Evolutionary conservation across 1,284 basidiomycete genomes (phyloP).

Genomic region (Pseudomicrostroma phylloplanum): DNA sequence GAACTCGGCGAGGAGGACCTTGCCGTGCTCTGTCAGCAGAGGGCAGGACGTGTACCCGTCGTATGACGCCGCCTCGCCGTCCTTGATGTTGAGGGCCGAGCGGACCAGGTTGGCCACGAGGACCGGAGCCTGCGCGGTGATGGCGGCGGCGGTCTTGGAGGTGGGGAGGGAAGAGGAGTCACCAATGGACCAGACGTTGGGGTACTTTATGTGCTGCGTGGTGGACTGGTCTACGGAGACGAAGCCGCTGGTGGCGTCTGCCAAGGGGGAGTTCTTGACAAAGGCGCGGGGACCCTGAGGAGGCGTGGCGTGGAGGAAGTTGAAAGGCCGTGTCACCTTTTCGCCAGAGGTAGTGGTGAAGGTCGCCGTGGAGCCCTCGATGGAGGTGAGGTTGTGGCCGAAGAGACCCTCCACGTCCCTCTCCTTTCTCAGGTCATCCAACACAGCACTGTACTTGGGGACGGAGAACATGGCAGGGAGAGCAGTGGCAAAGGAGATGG

Average conservation of each 20-base stretch:
- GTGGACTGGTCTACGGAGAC: slow-evolving; percentile 76
- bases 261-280: slow-evolving; percentile 60
- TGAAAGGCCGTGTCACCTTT: slow-evolving; percentile 66
- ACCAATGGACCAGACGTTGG: slow-evolving; percentile 81
- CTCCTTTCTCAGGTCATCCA: slow-evolving; percentile 69
- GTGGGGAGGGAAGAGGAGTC: slow-evolving; percentile 87
- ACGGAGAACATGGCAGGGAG: slow-evolving; percentile 78
- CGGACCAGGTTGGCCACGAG: slow-evolving; percentile 71
- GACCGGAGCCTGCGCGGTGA: slow-evolving; percentile 85
- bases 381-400: slow-evolving; percentile 72
- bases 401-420: slow-evolving; percentile 76
- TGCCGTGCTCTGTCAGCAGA: slow-evolving; percentile 68
- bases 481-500: slow-evolving; percentile 75
- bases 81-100: slow-evolving; percentile 23
- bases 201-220: slow-evolving; percentile 71
- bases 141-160: slow-evolving; percentile 91
- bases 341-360: slow-evolving; percentile 55
- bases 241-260: slow-evolving; percentile 57
- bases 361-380: slow-evolving; percentile 71
- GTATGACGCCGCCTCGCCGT: slow-evolving; percentile 26
- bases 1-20: slow-evolving; percentile 81
- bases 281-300: slow-evolving; percentile 82
- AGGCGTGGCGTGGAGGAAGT: slow-evolving; percentile 78
- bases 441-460: slow-evolving; percentile 77
- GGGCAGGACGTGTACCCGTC: slow-evolving; percentile 50